A percentile compares a stretch with the other conserved stretches of the same genome.
Conservation (phyloP, 805 yeast genomes). For the Kodamaea kaohsiungensis region DNA sequence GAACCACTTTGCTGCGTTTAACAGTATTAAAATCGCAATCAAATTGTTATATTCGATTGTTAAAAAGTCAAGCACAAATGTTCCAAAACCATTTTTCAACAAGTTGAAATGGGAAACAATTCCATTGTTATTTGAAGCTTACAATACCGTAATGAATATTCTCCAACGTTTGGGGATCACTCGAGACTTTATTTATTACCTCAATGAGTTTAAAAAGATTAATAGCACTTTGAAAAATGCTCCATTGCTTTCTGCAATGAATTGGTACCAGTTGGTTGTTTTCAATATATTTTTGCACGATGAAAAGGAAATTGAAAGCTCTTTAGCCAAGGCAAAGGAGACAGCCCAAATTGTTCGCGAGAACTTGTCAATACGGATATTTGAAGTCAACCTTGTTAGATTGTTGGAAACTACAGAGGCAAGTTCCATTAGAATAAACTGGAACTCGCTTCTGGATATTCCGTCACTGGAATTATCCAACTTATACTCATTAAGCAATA, state of each 20-base stretch:
- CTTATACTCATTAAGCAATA: not conserved
- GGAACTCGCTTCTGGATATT: not conserved
- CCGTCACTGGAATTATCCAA: not conserved
- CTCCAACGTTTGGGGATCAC: constrained; percentile 54
- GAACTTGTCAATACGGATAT: not conserved
- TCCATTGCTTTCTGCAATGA: constrained; percentile 4
- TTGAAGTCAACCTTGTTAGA: constrained; percentile 1
- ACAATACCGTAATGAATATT: constrained; percentile 38
- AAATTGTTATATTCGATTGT: constrained; percentile 55
- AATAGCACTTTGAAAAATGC: constrained; percentile 17
- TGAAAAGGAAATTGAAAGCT: constrained; percentile 1
- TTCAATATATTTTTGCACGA: constrained; percentile 7
- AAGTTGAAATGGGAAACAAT: constrained; percentile 40
- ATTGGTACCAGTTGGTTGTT: constrained; percentile 9
- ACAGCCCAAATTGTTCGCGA: not conserved
- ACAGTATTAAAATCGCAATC: constrained; percentile 48
- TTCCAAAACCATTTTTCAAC: constrained; percentile 19
- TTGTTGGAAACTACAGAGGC: not conserved
- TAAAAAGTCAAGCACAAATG: constrained; percentile 32
- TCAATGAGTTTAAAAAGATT: constrained; percentile 49
- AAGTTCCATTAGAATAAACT: not conserved
- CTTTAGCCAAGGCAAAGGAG: not conserved
- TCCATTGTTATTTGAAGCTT: constrained; percentile 35
- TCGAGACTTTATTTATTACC: constrained; percentile 57
- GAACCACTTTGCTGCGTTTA: constrained; percentile 30